Evolutionary conservation across 2,329 filamentous ascomycete species (phyloP).

Genomic region (Fusarium haematococcum): DNA sequence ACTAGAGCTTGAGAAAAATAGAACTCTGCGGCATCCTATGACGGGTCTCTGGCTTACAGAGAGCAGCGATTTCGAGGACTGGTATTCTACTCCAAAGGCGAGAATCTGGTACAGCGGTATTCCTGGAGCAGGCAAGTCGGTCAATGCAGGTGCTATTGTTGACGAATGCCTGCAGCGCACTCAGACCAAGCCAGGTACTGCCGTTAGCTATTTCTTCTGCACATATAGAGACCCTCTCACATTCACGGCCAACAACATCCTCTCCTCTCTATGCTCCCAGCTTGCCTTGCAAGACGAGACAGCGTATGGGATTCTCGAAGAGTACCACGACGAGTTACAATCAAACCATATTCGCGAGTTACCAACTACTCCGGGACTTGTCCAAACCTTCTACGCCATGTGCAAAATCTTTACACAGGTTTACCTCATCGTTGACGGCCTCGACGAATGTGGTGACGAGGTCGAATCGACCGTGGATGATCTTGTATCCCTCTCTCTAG

Average conservation of each 20-base stretch:
- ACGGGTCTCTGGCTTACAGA: slow-evolving; percentile 14
- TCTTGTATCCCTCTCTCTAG: not conserved
- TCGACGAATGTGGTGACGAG: slow-evolving; percentile 6
- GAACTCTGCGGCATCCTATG: not conserved
- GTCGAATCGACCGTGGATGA: not conserved
- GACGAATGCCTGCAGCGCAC: not conserved
- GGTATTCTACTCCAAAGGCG: not conserved
- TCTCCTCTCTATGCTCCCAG: not conserved
- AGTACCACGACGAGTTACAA: not conserved
- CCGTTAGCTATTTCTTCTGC: slow-evolving; percentile 13
- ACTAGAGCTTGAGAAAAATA: not conserved
- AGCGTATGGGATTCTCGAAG: not conserved
- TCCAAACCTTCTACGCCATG: not conserved
- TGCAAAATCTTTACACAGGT: not conserved
- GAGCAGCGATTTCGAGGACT: not conserved
- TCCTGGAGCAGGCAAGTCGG: slow-evolving; percentile 16
- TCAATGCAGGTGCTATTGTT: not conserved
- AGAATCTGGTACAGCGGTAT: slow-evolving; percentile 12
- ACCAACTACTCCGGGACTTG: not conserved
- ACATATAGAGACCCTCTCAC: not conserved
- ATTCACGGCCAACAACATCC: not conserved
- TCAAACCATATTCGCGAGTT: not conserved
- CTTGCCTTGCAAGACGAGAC: slow-evolving; percentile 1
- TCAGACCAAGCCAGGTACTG: not conserved
- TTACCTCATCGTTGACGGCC: not conserved